Conservation (phyloP, 176 grass and related monocot species). For the Stipa capillata region DNA sequence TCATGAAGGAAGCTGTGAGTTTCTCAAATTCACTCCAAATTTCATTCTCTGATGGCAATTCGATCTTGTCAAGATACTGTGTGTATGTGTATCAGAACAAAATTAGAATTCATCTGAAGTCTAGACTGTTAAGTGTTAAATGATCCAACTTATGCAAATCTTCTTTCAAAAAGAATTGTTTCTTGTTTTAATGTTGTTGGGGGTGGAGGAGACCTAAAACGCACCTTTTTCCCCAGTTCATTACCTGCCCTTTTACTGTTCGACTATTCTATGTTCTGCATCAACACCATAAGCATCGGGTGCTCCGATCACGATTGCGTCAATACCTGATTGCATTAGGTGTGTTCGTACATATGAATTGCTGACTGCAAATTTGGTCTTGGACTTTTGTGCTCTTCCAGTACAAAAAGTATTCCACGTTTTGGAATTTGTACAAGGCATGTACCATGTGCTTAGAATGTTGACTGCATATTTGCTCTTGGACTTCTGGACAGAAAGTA, state of each 20-base stretch:
- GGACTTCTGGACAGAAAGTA: conserved; percentile 10
- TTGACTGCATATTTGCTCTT: conserved; percentile 6
- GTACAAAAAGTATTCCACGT: conserved; percentile 19
- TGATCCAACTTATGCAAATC: neutral
- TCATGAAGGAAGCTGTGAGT: conserved; percentile 91
- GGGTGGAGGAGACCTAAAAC: neutral
- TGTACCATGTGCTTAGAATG: conserved; percentile 26
- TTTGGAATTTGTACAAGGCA: conserved; percentile 27
- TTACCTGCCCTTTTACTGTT: conserved; percentile 1
- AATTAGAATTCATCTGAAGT: neutral
- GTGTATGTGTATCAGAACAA: neutral
- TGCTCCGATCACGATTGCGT: neutral
- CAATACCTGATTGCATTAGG: neutral
- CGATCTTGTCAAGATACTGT: neutral
- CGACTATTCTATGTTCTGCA: neutral
- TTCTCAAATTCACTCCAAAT: neutral
- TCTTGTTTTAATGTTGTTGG: neutral
- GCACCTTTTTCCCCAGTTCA: neutral
- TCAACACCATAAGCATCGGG: neutral
- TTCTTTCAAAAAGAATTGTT: neutral
- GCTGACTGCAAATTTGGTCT: conserved; percentile 9
- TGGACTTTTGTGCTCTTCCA: conserved; percentile 4
- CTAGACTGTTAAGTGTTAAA: too few species aligned
- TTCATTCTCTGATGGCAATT: neutral
- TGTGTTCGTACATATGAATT: neutral